Evolutionary conservation across 1,284 basidiomycete genomes (phyloP).

Genomic region (Leccinum pseudoinsigne): DNA sequence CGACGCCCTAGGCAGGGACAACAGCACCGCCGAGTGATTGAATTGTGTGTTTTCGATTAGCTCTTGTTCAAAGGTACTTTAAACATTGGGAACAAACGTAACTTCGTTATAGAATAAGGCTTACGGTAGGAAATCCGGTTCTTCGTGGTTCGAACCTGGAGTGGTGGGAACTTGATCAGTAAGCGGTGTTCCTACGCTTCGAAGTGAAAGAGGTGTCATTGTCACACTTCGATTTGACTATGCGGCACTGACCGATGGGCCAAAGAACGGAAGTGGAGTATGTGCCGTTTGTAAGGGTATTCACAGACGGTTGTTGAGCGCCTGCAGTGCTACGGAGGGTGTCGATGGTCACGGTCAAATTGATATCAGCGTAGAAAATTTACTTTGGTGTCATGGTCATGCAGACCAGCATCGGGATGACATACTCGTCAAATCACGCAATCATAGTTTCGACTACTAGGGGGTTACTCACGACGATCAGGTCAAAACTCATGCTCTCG

Average conservation of each 20-base stretch:
- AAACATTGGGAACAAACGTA: not conserved
- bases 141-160: not conserved
- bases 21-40: not conserved
- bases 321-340: slow-evolving; percentile 2
- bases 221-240: not conserved
- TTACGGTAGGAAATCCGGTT: slow-evolving; percentile 26
- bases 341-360: not conserved
- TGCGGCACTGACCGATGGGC: slow-evolving; percentile 14
- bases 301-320: not conserved
- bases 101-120: not conserved
- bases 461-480: too few relatives aligned
- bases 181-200: slow-evolving; percentile 6
- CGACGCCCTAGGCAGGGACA: slow-evolving; percentile 19
- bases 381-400: slow-evolving; percentile 14
- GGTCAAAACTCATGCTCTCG: too few relatives aligned
- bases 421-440: too few relatives aligned
- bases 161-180: not conserved
- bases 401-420: too few relatives aligned
- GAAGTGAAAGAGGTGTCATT: slow-evolving; percentile 7
- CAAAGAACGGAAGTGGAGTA: not conserved
- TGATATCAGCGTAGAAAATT: not conserved
- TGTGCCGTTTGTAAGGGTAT: not conserved
- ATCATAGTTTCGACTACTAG: too few relatives aligned
- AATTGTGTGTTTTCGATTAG: slow-evolving; percentile 1
- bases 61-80: slow-evolving; percentile 25